phyloP scores from a whole-genome alignment of 1,139 yeast genomes.

The Geotrichum cucujoidarum region DNA sequence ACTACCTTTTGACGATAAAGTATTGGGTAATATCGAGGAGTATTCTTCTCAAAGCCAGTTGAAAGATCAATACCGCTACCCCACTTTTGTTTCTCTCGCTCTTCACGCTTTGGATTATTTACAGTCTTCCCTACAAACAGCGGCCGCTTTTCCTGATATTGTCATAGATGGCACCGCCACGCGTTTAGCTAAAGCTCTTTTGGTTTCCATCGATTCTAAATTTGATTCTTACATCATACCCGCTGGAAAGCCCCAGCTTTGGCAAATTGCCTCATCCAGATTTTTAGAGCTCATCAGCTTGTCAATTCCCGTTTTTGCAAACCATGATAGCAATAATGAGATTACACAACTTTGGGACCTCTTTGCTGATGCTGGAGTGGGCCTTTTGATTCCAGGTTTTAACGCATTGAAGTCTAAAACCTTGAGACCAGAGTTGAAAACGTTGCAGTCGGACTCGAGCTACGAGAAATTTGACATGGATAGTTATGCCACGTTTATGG shows the following conservation, averaged over 20 bases:
- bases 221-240: constrained; percentile 21
- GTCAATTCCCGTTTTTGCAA: constrained; percentile 18
- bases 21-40: constrained; percentile 34
- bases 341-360: constrained; percentile 38
- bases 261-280: constrained; percentile 33
- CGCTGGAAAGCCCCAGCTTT: constrained; percentile 26
- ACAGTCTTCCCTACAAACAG: constrained; percentile 35
- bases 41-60: not conserved
- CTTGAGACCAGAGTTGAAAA: constrained; percentile 28
- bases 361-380: constrained; percentile 43
- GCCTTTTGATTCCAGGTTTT: constrained; percentile 35
- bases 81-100: constrained; percentile 65
- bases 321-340: constrained; percentile 27
- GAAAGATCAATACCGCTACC: constrained; percentile 30
- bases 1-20: constrained; percentile 29
- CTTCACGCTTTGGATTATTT: constrained; percentile 47
- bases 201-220: constrained; percentile 26
- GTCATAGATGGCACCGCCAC: constrained; percentile 48
- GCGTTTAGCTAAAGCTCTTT: constrained; percentile 27
- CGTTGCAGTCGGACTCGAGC: constrained; percentile 15
- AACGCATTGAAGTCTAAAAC: constrained; percentile 5
- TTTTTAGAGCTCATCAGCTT: constrained; percentile 24
- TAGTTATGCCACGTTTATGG: constrained; percentile 45
- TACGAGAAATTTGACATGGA: constrained; percentile 48
- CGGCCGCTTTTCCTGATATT: constrained; percentile 34